These are phyloP conservation scores for Aspergillus baeticus DNA, from an alignment of 495 filamentous ascomycete species.

Conservation along the genomic window DNA sequence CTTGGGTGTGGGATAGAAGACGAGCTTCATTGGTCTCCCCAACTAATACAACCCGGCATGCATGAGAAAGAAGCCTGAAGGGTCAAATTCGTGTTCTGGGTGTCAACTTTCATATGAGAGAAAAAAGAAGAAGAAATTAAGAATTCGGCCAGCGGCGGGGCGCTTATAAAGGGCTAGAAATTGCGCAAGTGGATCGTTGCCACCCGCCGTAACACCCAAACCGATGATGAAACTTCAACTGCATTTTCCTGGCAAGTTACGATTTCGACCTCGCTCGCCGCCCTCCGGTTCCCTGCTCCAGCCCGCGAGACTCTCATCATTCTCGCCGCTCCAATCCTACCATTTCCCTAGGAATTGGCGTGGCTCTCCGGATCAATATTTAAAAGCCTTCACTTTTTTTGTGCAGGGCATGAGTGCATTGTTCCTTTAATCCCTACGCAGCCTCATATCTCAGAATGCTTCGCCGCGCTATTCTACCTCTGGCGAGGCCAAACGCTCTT, in stretches of 20 bases:
- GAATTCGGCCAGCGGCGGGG: slow-evolving; percentile 10
- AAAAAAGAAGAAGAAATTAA: slow-evolving; percentile 29
- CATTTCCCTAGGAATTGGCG: background rate
- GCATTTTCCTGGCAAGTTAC: background rate
- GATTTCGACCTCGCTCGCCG: background rate
- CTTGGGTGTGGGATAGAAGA: slow-evolving; percentile 58
- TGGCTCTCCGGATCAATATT: background rate
- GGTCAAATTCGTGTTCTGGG: slow-evolving; percentile 68
- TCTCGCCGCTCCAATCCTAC: background rate
- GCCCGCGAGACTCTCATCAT: background rate
- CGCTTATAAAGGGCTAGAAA: slow-evolving; percentile 22
- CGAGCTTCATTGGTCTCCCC: slow-evolving; percentile 58
- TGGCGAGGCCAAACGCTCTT: slow-evolving; percentile 43
- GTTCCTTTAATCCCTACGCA: slow-evolving; percentile 11
- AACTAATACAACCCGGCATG: slow-evolving; percentile 65
- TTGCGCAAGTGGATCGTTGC: slow-evolving; percentile 25
- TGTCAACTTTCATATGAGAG: slow-evolving; percentile 59
- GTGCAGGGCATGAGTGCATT: slow-evolving; percentile 31
- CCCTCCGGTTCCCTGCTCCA: background rate
- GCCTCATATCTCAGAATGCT: slow-evolving; percentile 35
- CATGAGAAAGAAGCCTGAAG: slow-evolving; percentile 42
- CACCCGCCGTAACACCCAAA: slow-evolving; percentile 19
- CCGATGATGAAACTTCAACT: slow-evolving; percentile 10
- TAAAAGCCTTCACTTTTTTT: background rate
- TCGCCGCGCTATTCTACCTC: slow-evolving; percentile 46